Percentiles rank a stretch among this genome's conserved stretches.
Conservation (phyloP, 2,329 filamentous ascomycete genomes). For the Aureobasidium sp. region DNA sequence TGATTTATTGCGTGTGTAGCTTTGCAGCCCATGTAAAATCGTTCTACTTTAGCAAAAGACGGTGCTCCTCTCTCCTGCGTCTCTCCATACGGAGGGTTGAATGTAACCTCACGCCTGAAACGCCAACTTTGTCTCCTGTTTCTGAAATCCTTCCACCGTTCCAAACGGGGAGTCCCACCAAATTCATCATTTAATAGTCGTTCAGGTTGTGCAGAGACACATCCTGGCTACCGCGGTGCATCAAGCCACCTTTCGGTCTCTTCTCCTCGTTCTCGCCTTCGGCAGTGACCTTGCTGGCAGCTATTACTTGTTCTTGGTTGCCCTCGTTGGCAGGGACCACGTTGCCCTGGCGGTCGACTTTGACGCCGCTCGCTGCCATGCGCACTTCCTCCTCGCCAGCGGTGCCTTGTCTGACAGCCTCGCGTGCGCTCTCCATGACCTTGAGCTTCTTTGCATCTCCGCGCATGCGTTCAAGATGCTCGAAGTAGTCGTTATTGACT, state of each 20-base stretch:
- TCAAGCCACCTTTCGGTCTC: conserved; percentile 21
- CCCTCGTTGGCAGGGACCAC: conserved; percentile 43
- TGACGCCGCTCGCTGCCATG: conserved; percentile 54
- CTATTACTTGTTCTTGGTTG: conserved; percentile 11
- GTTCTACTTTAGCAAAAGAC: background rate
- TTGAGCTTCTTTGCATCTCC: conserved; percentile 63
- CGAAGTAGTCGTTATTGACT: conserved; percentile 72
- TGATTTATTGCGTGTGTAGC: conserved; percentile 2
- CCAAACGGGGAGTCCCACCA: background rate
- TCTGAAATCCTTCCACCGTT: background rate
- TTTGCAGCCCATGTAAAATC: background rate
- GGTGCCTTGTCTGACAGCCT: conserved; percentile 55
- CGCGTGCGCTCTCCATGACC: conserved; percentile 54
- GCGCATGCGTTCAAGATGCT: conserved; percentile 63
- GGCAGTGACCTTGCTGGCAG: conserved; percentile 14
- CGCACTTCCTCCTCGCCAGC: conserved; percentile 53
- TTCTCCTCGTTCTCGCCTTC: conserved; percentile 20
- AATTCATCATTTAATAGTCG: conserved; percentile 19
- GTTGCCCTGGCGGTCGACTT: conserved; percentile 47
- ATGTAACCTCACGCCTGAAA: conserved; percentile 8
- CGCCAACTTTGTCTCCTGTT: conserved; percentile 5
- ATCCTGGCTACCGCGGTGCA: conserved; percentile 39
- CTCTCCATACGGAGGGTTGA: background rate
- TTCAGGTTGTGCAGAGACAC: conserved; percentile 52
- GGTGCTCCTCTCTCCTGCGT: background rate